Base-by-base conservation (phyloP, 176 grass and related monocot genomes). In the Tillandsia leiboldiana region DNA sequence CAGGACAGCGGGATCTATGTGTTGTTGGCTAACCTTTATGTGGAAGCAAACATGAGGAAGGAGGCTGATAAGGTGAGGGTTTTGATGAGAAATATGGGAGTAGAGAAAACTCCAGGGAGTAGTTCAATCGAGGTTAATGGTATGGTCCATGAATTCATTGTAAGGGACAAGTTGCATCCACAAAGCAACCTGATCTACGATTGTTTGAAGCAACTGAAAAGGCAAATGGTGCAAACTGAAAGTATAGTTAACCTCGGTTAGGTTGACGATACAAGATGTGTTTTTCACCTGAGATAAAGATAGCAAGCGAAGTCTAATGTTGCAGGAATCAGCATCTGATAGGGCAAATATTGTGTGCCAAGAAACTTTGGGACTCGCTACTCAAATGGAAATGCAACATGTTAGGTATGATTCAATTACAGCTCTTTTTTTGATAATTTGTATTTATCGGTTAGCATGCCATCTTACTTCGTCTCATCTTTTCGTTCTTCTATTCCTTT, bases 71-170 rank as follows among this genome's bases (percentile, higher is more conserved):
- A 82, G 80, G 78, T 96, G 68, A 87, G 91, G 64, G 63, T 67
- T 20, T 75, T 84, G 79, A 96, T 96, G 91, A 80, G 77, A 72
- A 72, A 87, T 23, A 69, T 85, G 70, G 81, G 87, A 52, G 79
- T 96, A 70, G 87, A 87, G 78, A 96, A 96, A 67, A 80, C 84
- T 70, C 87, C 91, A 14, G 84, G 87, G 17, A 90, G 87, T 70
- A 96, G 91, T 73, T 96, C 74, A 64, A 90, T 96, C 65, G 85
- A 86, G 79, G 53, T 96, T 33, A 84, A 90, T 71, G 91, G 87
- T 15, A 78, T 80, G 49, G 74, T 90, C 72, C 91, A 90, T 82
- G 87, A 96, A 76, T 96, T 90, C 79, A 66, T 90, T 1, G 82
- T 83, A 15, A 86, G 84, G 69, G 87, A 96, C 67, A 87, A 70